Conservation (phyloP, 1,284 basidiomycete species). For the Moesziomyces aphidis region DNA sequence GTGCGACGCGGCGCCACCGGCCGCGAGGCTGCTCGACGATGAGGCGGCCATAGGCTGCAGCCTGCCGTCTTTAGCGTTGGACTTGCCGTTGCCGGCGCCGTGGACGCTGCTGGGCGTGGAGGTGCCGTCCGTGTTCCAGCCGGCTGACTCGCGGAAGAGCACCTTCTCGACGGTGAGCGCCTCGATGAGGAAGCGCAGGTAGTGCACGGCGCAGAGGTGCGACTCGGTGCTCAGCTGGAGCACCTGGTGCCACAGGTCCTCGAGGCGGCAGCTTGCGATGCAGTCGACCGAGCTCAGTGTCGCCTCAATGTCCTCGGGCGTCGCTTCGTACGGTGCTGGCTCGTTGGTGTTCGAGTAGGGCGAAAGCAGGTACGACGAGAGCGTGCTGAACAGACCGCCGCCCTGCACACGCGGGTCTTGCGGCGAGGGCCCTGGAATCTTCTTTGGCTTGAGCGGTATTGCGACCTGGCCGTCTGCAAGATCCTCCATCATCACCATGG, state of each 20-base stretch:
- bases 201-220: slow-evolving; percentile 82
- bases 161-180: slow-evolving; percentile 80
- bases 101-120: slow-evolving; percentile 53
- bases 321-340: slow-evolving; percentile 75
- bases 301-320: slow-evolving; percentile 89
- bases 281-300: slow-evolving; percentile 96
- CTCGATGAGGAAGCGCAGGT: slow-evolving; percentile 89
- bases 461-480: slow-evolving; percentile 71
- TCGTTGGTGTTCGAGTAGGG: slow-evolving; percentile 83
- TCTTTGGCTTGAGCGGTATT: slow-evolving; percentile 59
- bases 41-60: slow-evolving; percentile 56
- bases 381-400: slow-evolving; percentile 88
- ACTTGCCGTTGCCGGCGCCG: background rate
- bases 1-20: slow-evolving; percentile 11
- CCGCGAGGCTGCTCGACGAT: slow-evolving; percentile 21
- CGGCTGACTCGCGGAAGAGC: slow-evolving; percentile 26
- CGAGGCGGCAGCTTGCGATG: slow-evolving; percentile 89
- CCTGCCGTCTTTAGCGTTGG: slow-evolving; percentile 41
- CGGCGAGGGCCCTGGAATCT: slow-evolving; percentile 85
- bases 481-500: slow-evolving; percentile 96
- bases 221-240: slow-evolving; percentile 76
- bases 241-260: slow-evolving; percentile 93
- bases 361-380: slow-evolving; percentile 96
- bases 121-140: slow-evolving; percentile 51
- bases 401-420: slow-evolving; percentile 80